These are phyloP conservation scores for Rosa hybrid DNA, from an alignment of 331 rosid species.

Conservation along the genomic window DNA sequence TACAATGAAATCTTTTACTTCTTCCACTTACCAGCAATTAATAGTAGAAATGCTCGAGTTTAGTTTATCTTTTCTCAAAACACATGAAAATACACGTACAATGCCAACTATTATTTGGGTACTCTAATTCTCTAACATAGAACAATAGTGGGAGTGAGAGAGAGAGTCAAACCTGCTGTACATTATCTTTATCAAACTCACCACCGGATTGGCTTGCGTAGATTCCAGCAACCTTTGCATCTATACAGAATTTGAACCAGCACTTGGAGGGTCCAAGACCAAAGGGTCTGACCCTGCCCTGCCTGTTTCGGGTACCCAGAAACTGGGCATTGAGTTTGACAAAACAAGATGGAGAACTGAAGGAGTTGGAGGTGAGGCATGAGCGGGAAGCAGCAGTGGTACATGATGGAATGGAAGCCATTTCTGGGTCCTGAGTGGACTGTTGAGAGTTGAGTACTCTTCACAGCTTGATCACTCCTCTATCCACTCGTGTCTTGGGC, in stretches of 20 bases:
- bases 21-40: not conserved
- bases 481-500: slow-evolving; percentile 36
- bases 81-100: not conserved
- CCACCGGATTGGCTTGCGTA: slow-evolving; percentile 88
- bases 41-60: not conserved
- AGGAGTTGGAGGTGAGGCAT: slow-evolving; percentile 39
- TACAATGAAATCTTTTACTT: not conserved
- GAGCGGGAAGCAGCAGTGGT: slow-evolving; percentile 31
- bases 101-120: not conserved
- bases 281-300: slow-evolving; percentile 41
- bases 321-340: slow-evolving; percentile 46
- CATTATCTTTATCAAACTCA: slow-evolving; percentile 84
- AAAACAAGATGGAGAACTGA: slow-evolving; percentile 26
- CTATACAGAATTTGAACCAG: slow-evolving; percentile 85
- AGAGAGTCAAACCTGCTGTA: slow-evolving; percentile 64
- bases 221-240: slow-evolving; percentile 93
- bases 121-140: not conserved
- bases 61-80: not conserved
- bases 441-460: not conserved
- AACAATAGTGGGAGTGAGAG: not conserved
- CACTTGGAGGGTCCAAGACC: slow-evolving; percentile 72
- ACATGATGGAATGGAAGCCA: slow-evolving; percentile 72
- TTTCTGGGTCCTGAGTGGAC: slow-evolving; percentile 30
- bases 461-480: slow-evolving; percentile 16
- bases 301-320: slow-evolving; percentile 42